Evolutionary conservation across 352 stramenopile genomes (phyloP), one percentile per base, ranked within the genome.

Genomic region (Globisporangium alternatum): DNA sequence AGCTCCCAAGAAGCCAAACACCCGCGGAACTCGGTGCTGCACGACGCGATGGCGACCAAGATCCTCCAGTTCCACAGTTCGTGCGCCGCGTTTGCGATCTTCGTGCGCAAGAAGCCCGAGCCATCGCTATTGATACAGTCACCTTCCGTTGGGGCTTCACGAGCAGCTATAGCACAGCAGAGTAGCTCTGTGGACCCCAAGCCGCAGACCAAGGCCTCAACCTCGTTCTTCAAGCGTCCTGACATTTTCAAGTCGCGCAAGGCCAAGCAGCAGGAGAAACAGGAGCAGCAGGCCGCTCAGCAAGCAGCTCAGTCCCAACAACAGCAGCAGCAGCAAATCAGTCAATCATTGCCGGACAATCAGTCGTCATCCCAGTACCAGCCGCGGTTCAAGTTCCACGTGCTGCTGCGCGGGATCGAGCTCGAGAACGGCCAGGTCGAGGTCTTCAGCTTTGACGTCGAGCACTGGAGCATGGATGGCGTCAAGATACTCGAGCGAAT

Each of bases 1-100:
- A 76, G 71, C 25, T 68, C 76, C 0, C 68, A 80, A 31, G 55
- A 67, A 30, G 30, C 35, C 1, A 88, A 88, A 60, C 66, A 55
- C 15, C 30, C 66, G 0, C 28, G 21, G 31, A 59, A 68, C 0
- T 59, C 51, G 2, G 21, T 56, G 37, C 30, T 87, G 0, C 43
- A 37, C 8, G 70, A 62, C 0, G 71, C 75, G 22, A 53, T 86
- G 7, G 70, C 76, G 21, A 55, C 72, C 3, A 84, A 79, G 25
- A 37, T 79, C 0, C 28, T 61, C 3, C 65, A 80, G 49, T 88
- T 90, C 19, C 45, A 74, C 41, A 47, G 45, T 2, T 70, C 66
- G 0, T 54, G 31, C 5, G 17, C 51, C 8, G 41, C 57, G 8
- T 55, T 71, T 22, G 49, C 45, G 1, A 56, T 80, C 9, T 55